phyloP scores from a whole-genome alignment of 352 stramenopile genomes.

The Phytophthora cryptogea region DNA sequence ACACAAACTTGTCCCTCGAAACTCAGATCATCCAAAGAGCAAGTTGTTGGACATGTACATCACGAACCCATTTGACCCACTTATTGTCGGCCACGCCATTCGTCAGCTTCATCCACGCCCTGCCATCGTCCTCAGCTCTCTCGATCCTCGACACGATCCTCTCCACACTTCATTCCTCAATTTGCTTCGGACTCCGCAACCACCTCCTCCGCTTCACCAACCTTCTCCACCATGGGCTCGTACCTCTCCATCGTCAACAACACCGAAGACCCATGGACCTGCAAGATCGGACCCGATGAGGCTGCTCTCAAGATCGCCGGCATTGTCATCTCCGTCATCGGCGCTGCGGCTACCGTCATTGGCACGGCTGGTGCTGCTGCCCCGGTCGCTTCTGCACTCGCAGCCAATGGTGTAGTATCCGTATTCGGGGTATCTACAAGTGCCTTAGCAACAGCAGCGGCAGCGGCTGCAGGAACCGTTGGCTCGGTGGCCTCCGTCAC shows the following conservation, averaged over 20 bases:
- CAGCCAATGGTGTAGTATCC: conserved; percentile 32
- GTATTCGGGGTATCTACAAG: conserved; percentile 40
- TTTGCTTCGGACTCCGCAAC: conserved; percentile 6
- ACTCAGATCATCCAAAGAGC: not conserved
- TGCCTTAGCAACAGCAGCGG: conserved; percentile 23
- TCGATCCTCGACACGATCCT: not conserved
- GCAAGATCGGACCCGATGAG: conserved; percentile 48
- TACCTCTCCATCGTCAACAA: conserved; percentile 58
- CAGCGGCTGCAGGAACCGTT: conserved; percentile 21
- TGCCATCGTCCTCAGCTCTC: not conserved
- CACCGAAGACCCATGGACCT: conserved; percentile 40
- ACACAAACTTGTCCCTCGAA: not conserved
- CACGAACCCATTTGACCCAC: not conserved
- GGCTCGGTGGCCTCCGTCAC: conserved; percentile 23
- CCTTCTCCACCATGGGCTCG: conserved; percentile 36
- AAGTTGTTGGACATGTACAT: not conserved
- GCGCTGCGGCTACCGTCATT: conserved; percentile 26
- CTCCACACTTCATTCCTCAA: conserved; percentile 20
- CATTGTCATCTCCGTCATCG: conserved; percentile 35
- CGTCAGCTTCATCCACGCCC: conserved; percentile 7
- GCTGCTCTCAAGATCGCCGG: conserved; percentile 44
- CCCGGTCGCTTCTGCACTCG: conserved; percentile 29
- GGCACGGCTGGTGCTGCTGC: conserved; percentile 37
- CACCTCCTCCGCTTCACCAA: conserved; percentile 15
- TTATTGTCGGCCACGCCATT: not conserved